Evolutionary conservation across 2,329 filamentous ascomycete species (phyloP).

Genomic region (Trichoderma koningiopsis): DNA sequence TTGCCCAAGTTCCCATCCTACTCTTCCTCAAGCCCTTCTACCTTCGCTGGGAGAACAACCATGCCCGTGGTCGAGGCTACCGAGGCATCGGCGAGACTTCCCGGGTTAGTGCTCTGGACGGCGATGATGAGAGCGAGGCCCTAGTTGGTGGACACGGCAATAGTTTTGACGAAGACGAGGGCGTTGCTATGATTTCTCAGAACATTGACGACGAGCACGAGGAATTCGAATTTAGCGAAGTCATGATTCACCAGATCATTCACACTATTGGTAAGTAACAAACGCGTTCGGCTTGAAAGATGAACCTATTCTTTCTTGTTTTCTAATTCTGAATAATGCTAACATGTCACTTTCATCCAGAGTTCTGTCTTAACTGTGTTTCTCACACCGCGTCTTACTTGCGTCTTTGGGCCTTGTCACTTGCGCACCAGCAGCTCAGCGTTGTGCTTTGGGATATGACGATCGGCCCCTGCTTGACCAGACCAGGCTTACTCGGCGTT

Average conservation of each 20-base stretch:
- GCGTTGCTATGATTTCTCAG: constrained; percentile 84
- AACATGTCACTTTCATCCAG: constrained; percentile 45
- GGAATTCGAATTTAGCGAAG: constrained; percentile 95
- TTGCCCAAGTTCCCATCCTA: constrained; percentile 84
- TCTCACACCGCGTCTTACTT: constrained; percentile 98
- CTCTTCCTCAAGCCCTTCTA: constrained; percentile 96
- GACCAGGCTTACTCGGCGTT: constrained; percentile 67
- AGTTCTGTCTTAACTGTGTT: constrained; percentile 99
- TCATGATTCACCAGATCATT: constrained; percentile 99
- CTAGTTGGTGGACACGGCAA: constrained; percentile 59
- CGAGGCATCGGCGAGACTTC: constrained; percentile 88
- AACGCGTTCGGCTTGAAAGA: neutral
- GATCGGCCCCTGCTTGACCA: constrained; percentile 72
- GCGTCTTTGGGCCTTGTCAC: constrained; percentile 94
- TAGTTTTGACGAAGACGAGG: constrained; percentile 69
- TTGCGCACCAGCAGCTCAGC: constrained; percentile 96
- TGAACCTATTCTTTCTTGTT: neutral
- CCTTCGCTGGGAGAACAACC: constrained; percentile 91
- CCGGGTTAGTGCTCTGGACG: constrained; percentile 85
- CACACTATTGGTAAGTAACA: constrained; percentile 84
- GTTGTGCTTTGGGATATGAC: constrained; percentile 98
- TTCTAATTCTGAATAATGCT: neutral
- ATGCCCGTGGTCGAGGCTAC: constrained; percentile 84
- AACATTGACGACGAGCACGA: constrained; percentile 85
- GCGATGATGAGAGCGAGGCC: constrained; percentile 72